Percentiles rank a stretch among this genome's conserved stretches.
phyloP scores from a whole-genome alignment of 1,284 basidiomycete genomes.

The Pseudozyma hubeiensis region DNA sequence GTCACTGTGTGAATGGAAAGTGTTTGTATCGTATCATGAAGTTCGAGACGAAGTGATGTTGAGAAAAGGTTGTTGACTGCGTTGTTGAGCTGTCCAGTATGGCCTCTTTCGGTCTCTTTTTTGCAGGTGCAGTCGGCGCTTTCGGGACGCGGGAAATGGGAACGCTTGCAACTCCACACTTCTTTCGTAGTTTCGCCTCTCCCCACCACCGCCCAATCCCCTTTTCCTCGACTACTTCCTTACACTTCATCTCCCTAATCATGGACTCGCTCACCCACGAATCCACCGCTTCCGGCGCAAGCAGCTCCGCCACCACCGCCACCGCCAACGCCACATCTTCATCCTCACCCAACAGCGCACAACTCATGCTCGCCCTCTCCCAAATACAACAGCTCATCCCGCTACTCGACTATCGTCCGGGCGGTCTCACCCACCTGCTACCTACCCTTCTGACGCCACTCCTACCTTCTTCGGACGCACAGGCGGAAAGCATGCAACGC shows the following conservation, averaged over 20 bases:
- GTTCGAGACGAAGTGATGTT: too few species aligned
- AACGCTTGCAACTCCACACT: too few species aligned
- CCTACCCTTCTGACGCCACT: conserved; percentile 31
- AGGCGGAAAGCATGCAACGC: conserved; percentile 25
- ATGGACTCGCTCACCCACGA: conserved; percentile 6
- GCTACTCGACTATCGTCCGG: conserved; percentile 42
- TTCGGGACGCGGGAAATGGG: too few species aligned
- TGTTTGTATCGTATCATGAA: too few species aligned
- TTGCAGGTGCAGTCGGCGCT: too few species aligned
- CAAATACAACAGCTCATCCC: conserved; percentile 49
- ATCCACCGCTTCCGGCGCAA: not conserved
- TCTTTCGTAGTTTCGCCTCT: too few species aligned
- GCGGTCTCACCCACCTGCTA: conserved; percentile 33
- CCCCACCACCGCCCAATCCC: too few species aligned
- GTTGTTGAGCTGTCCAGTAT: too few species aligned
- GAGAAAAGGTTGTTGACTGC: too few species aligned
- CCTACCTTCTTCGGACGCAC: conserved; percentile 2
- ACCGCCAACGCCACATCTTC: conserved; percentile 14
- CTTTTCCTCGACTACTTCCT: not conserved
- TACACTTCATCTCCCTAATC: not conserved
- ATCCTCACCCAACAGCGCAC: conserved; percentile 28
- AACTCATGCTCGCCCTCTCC: conserved; percentile 47
- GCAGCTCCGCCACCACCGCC: not conserved
- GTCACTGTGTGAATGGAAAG: too few species aligned
- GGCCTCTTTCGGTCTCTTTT: too few species aligned